These are phyloP conservation scores for Paramecium tetraurelia DNA, from an alignment of 73 alveolate species.

Conservation along the genomic window DNA sequence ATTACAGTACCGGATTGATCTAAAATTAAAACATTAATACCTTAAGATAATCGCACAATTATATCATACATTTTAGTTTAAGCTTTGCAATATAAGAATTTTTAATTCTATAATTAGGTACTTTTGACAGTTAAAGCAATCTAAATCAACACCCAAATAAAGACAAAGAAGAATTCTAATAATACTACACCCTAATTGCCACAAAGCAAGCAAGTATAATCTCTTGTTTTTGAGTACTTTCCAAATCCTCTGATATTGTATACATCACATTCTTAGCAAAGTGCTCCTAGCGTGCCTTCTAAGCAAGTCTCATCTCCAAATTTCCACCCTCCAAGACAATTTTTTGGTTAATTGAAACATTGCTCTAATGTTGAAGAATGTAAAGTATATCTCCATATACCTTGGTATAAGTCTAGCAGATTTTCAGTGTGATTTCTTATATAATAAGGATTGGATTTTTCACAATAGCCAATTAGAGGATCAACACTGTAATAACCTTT, in stretches of 20 bases:
- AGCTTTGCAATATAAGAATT: not conserved
- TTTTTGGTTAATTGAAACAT: constrained; percentile 8
- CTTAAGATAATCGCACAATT: not conserved
- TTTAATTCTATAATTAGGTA: not conserved
- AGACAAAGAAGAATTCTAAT: not conserved
- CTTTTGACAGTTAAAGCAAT: not conserved
- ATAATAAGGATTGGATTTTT: not conserved
- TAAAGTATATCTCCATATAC: constrained; percentile 36
- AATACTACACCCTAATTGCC: not conserved
- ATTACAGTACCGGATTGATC: not conserved
- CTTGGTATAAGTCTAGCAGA: not conserved
- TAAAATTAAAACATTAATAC: not conserved
- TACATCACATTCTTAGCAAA: constrained; percentile 24
- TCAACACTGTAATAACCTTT: not conserved
- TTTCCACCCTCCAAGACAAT: constrained; percentile 40
- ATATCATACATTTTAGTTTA: not conserved
- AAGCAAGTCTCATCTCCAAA: not conserved
- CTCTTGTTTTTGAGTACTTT: not conserved
- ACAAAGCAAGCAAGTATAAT: constrained; percentile 35
- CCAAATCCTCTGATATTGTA: not conserved
- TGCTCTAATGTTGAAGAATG: not conserved
- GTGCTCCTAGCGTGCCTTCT: not conserved
- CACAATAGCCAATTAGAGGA: not conserved
- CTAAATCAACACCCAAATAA: not conserved
- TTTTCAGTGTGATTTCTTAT: not conserved